Evolutionary conservation across 441 rosid genomes (phyloP).

Genomic region (Viola pubescens): DNA sequence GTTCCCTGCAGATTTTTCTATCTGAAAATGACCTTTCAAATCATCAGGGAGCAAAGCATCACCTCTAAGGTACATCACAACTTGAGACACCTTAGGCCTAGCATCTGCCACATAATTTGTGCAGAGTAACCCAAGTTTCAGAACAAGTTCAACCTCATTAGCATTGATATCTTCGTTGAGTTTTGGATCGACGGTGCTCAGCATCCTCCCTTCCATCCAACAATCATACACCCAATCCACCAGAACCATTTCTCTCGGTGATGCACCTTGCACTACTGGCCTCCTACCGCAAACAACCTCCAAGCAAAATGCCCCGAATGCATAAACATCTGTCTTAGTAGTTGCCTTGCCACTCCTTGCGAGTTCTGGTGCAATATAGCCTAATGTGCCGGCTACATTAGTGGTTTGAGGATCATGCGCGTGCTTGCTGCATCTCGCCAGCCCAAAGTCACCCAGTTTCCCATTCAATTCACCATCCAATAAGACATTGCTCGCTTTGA

Average conservation of each 20-base stretch:
- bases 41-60: constrained; percentile 45
- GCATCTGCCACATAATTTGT: constrained; percentile 39
- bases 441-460: constrained; percentile 73
- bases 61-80: constrained; percentile 49
- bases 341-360: constrained; percentile 77
- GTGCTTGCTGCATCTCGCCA: constrained; percentile 67
- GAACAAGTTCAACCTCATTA: constrained; percentile 35
- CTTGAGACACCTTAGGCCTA: constrained; percentile 69
- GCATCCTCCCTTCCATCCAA: constrained; percentile 31
- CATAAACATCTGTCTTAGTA: constrained; percentile 57
- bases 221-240: constrained; percentile 69
- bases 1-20: too few relatives aligned
- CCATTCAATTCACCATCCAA: constrained; percentile 56
- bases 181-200: constrained; percentile 40
- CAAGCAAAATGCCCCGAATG: constrained; percentile 69
- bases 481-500: constrained; percentile 71
- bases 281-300: constrained; percentile 74
- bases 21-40: background rate
- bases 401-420: constrained; percentile 79
- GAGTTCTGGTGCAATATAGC: constrained; percentile 81
- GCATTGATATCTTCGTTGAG: constrained; percentile 38
- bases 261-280: constrained; percentile 51
- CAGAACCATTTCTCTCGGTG: constrained; percentile 46
- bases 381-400: constrained; percentile 78
- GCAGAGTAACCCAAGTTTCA: constrained; percentile 66